Evolutionary conservation across 2,329 filamentous ascomycete species (phyloP).

Genomic region (Botryosphaeria dothidea): DNA sequence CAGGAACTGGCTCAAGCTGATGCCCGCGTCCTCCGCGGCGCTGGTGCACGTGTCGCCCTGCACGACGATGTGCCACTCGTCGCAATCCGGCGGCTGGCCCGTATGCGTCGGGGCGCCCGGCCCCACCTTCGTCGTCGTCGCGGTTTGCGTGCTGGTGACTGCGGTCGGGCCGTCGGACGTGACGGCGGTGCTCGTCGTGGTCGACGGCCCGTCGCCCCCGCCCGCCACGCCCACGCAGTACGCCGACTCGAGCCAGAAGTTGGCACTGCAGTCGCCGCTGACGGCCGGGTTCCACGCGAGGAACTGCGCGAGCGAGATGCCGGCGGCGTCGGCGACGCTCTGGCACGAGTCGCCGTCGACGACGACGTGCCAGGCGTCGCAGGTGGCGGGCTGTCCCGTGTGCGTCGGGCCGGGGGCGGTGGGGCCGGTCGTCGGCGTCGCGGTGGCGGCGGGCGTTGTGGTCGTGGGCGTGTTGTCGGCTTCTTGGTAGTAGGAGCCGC

Average conservation of each 20-base stretch:
- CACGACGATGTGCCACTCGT: background rate
- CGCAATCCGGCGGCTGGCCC: background rate
- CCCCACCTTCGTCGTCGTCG: background rate
- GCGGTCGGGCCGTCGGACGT: background rate
- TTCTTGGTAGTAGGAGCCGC: background rate
- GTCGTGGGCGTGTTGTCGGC: background rate
- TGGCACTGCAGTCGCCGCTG: background rate
- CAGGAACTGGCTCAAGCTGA: background rate
- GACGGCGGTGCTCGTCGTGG: too few species aligned
- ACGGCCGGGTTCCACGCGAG: slow-evolving; percentile 15
- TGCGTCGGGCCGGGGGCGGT: background rate
- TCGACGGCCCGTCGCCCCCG: background rate
- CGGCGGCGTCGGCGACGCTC: background rate
- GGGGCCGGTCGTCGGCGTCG: background rate
- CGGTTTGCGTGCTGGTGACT: background rate
- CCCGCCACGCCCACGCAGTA: background rate
- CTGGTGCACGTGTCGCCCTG: background rate
- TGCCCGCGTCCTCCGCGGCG: background rate
- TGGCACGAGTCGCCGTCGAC: background rate
- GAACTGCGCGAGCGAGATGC: slow-evolving; percentile 2
- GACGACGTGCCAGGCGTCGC: background rate
- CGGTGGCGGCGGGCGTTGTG: background rate
- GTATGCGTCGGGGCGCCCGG: background rate
- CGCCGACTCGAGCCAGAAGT: background rate
- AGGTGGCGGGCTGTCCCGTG: background rate